phyloP scores from a whole-genome alignment of 306 rosid genomes.

The Acacia crassicarpa region DNA sequence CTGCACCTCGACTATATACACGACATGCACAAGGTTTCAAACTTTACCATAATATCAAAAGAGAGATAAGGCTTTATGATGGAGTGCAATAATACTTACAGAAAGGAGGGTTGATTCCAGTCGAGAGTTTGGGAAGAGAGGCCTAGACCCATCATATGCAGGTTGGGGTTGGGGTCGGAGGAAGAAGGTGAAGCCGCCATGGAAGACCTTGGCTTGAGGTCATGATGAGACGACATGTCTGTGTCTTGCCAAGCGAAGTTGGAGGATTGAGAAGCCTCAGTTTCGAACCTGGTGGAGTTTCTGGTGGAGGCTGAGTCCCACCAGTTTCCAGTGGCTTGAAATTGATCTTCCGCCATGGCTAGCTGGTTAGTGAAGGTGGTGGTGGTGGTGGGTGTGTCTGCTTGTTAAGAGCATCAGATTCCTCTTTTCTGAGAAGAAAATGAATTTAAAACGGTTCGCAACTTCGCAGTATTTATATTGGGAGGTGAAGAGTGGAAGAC shows the following conservation, averaged over 20 bases:
- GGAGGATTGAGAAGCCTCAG: conserved; percentile 67
- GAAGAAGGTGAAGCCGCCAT: conserved; percentile 47
- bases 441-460: conserved; percentile 74
- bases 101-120: conserved; percentile 78
- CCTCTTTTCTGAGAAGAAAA: conserved; percentile 30
- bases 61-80: not conserved
- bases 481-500: conserved; percentile 32
- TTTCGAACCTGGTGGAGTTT: conserved; percentile 54
- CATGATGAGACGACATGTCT: conserved; percentile 44
- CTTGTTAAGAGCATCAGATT: conserved; percentile 23
- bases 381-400: not conserved
- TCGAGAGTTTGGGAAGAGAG: conserved; percentile 77
- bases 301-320: conserved; percentile 65
- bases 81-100: conserved; percentile 49
- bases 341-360: conserved; percentile 84
- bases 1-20: conserved; percentile 48
- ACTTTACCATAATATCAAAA: not conserved
- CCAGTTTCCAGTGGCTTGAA: conserved; percentile 78
- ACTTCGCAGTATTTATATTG: conserved; percentile 73
- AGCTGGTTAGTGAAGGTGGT: not conserved
- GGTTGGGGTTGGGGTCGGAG: conserved; percentile 47
- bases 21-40: not conserved
- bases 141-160: conserved; percentile 88
- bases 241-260: conserved; percentile 68
- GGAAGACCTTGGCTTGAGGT: conserved; percentile 67